Conservation (phyloP, 352 stramenopile species). For the Globisporangium camurandrum region DNA sequence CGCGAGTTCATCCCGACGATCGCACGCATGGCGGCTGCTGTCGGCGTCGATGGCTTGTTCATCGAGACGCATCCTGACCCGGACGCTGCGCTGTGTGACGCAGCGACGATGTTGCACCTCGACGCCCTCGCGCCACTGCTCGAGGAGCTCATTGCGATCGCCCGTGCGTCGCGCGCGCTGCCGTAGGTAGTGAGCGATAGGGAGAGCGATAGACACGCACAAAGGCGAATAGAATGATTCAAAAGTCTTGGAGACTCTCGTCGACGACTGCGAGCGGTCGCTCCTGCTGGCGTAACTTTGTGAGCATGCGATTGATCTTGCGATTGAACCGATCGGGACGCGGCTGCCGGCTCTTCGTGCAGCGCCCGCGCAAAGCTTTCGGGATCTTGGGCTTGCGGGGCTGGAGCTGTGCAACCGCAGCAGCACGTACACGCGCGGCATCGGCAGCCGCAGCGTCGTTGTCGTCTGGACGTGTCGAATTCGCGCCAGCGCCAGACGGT, state of each 20-base stretch:
- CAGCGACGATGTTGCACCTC: conserved; percentile 67
- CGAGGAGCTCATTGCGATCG: conserved; percentile 69
- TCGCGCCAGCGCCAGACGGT: too few species aligned
- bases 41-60: conserved; percentile 87
- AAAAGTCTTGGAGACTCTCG: conserved; percentile 64
- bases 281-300: conserved; percentile 61
- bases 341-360: conserved; percentile 27
- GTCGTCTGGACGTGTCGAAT: conserved; percentile 11
- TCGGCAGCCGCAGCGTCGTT: conserved; percentile 5
- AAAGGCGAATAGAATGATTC: conserved; percentile 7
- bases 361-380: conserved; percentile 33
- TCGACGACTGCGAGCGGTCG: conserved; percentile 58
- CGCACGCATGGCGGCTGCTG: conserved; percentile 70
- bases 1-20: conserved; percentile 84
- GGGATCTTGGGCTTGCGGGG: conserved; percentile 69
- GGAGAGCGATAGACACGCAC: background rate
- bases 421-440: conserved; percentile 5
- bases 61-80: conserved; percentile 84
- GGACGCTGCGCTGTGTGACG: conserved; percentile 50
- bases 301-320: conserved; percentile 77
- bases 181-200: background rate
- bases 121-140: conserved; percentile 57
- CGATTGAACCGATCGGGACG: conserved; percentile 65
- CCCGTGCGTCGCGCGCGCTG: conserved; percentile 37
- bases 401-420: conserved; percentile 15